phyloP scores from a whole-genome alignment of 2,329 filamentous ascomycete species.

The Grosmannia serpens region DNA sequence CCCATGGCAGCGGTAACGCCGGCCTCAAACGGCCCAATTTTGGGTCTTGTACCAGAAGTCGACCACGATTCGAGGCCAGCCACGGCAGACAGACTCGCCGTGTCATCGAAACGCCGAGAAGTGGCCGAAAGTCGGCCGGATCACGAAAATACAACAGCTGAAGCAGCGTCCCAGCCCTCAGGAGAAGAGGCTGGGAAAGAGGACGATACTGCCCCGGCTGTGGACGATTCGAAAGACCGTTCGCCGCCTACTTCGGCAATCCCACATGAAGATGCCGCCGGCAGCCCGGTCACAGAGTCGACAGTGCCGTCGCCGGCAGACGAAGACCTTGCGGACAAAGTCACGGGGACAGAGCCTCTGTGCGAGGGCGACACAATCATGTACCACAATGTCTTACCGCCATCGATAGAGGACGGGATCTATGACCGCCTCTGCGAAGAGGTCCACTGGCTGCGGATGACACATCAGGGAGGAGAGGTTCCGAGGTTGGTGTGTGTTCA shows the following conservation, averaged over 20 bases:
- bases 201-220: not conserved
- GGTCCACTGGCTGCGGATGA: constrained; percentile 84
- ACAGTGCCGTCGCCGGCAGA: not conserved
- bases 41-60: too few relatives aligned
- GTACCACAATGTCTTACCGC: constrained; percentile 56
- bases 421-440: constrained; percentile 65
- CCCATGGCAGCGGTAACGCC: constrained; percentile 4
- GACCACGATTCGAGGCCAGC: too few relatives aligned
- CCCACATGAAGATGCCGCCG: not conserved
- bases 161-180: too few relatives aligned
- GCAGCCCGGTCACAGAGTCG: not conserved
- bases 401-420: constrained; percentile 39
- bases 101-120: not conserved
- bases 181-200: too few relatives aligned
- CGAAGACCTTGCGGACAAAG: not conserved
- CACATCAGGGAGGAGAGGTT: constrained; percentile 81
- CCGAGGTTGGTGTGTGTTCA: constrained; percentile 87
- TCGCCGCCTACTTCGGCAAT: not conserved
- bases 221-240: not conserved
- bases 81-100: too few relatives aligned
- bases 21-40: too few relatives aligned
- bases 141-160: too few relatives aligned
- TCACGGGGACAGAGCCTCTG: constrained; percentile 36
- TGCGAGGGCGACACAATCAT: constrained; percentile 76
- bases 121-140: too few relatives aligned